Evolutionary conservation across 163 green algal species (phyloP).

Genomic region (Chlorella variabilis): DNA sequence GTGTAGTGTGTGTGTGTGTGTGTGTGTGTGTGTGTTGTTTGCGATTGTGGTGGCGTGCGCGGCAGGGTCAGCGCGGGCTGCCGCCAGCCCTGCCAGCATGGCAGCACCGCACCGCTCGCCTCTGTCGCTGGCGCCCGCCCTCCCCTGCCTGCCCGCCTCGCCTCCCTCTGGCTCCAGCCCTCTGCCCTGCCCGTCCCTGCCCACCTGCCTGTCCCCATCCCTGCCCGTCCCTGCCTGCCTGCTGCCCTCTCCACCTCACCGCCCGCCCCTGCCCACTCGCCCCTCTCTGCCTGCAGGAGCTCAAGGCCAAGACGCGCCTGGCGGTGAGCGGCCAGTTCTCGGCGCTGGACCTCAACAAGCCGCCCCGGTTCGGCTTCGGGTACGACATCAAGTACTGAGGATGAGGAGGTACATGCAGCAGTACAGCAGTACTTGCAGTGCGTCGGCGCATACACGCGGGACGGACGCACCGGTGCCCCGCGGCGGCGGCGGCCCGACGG

Average conservation of each 20-base stretch:
- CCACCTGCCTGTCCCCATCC: neutral
- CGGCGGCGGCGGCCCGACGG: no score
- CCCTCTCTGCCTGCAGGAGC: constrained; percentile 41
- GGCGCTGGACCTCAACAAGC: constrained; percentile 51
- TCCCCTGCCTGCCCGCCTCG: no score
- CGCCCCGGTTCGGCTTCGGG: constrained; percentile 59
- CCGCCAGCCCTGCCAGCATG: no score
- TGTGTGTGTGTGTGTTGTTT: neutral
- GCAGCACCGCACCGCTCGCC: no score
- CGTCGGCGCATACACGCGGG: no score
- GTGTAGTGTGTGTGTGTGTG: no score
- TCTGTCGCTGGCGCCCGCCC: no score
- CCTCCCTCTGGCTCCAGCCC: neutral
- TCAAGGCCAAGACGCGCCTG: constrained; percentile 53
- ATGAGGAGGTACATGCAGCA: neutral
- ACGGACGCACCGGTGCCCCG: no score
- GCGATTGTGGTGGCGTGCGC: no score
- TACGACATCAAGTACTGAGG: constrained; percentile 61
- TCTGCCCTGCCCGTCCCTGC: neutral
- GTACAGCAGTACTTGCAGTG: constrained; percentile 1
- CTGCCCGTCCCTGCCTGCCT: neutral
- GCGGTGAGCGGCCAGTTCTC: constrained; percentile 53
- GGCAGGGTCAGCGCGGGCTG: no score
- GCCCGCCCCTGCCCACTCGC: neutral
- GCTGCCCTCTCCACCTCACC: no score